These are phyloP conservation scores for Cnidoscolus chayamansa DNA, from an alignment of 441 rosid genomes.

Conservation along the genomic window DNA sequence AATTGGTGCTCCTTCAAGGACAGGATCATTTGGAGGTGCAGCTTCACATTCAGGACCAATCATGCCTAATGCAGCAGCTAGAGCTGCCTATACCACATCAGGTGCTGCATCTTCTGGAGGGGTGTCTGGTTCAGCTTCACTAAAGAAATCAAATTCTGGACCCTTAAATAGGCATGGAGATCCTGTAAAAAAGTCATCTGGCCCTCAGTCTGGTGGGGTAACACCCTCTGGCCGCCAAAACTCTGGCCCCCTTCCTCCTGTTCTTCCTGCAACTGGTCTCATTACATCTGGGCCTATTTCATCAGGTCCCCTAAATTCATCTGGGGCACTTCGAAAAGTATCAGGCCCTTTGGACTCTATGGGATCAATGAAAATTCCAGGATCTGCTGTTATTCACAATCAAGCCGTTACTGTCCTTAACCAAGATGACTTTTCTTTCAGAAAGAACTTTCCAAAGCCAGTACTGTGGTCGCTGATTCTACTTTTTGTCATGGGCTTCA, in stretches of 20 bases:
- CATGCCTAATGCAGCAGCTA: conserved; percentile 65
- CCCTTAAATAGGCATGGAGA: conserved; percentile 93
- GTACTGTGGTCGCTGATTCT: conserved; percentile 73
- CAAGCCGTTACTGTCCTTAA: conserved; percentile 70
- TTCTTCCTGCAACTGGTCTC: conserved; percentile 86
- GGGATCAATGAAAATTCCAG: conserved; percentile 68
- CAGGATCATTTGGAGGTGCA: conserved; percentile 89
- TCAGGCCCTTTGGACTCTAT: conserved; percentile 88
- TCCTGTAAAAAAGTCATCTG: conserved; percentile 79
- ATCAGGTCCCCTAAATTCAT: conserved; percentile 78
- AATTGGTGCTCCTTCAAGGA: conserved; percentile 73
- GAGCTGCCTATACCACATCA: conserved; percentile 57
- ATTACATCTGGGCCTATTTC: conserved; percentile 92
- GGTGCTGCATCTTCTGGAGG: conserved; percentile 61
- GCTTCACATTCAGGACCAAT: conserved; percentile 84
- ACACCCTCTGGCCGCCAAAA: conserved; percentile 81
- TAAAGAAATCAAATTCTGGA: conserved; percentile 90
- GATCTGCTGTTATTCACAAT: conserved; percentile 65
- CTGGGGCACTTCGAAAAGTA: conserved; percentile 82
- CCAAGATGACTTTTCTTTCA: conserved; percentile 66
- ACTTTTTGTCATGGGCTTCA: conserved; percentile 81
- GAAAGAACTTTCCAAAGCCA: conserved; percentile 67
- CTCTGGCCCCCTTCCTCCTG: conserved; percentile 88
- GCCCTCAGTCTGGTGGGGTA: conserved; percentile 89
- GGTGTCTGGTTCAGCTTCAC: conserved; percentile 61